Conservation (phyloP, 345 rosid genomes). For the Hibiscus trionum region DNA sequence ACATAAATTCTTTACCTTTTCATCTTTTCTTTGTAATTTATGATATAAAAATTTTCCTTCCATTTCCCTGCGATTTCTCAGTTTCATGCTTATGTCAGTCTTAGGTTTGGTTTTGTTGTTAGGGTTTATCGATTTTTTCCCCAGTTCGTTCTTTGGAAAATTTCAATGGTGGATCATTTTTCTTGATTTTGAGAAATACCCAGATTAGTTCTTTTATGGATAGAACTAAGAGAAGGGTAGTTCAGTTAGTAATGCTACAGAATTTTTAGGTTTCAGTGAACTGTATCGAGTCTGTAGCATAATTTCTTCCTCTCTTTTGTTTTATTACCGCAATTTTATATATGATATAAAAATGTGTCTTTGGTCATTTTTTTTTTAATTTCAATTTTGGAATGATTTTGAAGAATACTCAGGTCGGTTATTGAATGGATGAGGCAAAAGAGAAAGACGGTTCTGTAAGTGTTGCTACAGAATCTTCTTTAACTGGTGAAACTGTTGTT, state of each 20-base stretch:
- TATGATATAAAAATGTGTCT: background rate
- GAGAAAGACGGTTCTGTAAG: slow-evolving; percentile 10
- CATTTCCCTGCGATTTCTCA: background rate
- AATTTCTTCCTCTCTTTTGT: background rate
- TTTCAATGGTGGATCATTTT: background rate
- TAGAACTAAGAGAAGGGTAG: slow-evolving; percentile 9
- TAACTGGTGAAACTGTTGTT: slow-evolving; percentile 16
- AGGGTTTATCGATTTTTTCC: slow-evolving; percentile 18
- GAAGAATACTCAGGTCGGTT: background rate
- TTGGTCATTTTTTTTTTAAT: background rate
- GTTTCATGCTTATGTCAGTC: background rate
- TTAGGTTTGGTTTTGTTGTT: background rate
- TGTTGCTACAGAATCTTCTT: background rate
- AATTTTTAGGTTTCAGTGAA: background rate
- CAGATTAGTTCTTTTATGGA: slow-evolving; percentile 25
- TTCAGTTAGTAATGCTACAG: background rate
- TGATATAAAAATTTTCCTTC: background rate
- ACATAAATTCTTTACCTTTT: background rate
- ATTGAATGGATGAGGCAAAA: slow-evolving; percentile 25
- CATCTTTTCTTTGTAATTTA: background rate
- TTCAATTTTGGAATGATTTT: slow-evolving; percentile 2
- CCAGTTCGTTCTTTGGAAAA: background rate
- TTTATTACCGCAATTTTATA: background rate
- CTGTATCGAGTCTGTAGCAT: slow-evolving; percentile 12
- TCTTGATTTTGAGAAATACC: slow-evolving; percentile 15